Base-by-base conservation (phyloP, 1,284 basidiomycete genomes). In the Leucoagaricus sp. region DNA sequence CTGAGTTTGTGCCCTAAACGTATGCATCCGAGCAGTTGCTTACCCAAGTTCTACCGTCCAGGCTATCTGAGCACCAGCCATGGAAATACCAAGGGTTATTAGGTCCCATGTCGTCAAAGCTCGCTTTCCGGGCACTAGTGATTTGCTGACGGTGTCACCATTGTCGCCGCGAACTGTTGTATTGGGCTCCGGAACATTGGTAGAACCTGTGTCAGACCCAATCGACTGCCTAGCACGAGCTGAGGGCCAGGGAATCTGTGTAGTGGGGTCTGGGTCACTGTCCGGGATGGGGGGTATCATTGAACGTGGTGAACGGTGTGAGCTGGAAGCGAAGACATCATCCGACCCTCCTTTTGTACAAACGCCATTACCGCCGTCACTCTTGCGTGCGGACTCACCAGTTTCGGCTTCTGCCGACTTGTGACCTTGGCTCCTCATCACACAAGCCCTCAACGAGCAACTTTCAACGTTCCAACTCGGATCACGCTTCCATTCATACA, bases 21-120 rank as follows among this genome's bases (percentile, higher is more conserved):
- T 6, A 41, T 41, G 40, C n/a, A 21, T 12, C n/a, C n/a, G n/a
- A 38, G 40, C 46, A n/a, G 42, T 50, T 21, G 55, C 85, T 62
- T 64, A 93, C 90, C 91, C 92, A 21, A 96, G 82, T 67, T 96
- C 93, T 6, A 96, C 86, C 0, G 91, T 94, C 94, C 94, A 96
- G 1, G 91, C 87, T 23, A 96, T 86, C 75, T 98, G 96, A 31
- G 95, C 93, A 9, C 96, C 96, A 25, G 82, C 87, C 89, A 92
- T 92, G n/a, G 88, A 87, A 60, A 91, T 82, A 65, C 86, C 89
- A 61, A 92, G 75, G 1, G 87, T 87, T 63, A 91, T 80, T 59
- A 92, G 80, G 68, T 91, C 82, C 80, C 85, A 83, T 63, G 86
- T 86, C n/a, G 84, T 78, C 61, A 91, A 70, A 10, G 74, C 76